A percentile compares a stretch with the other conserved stretches of the same genome.
phyloP scores from a whole-genome alignment of 352 stramenopile species.

The Pilasporangium apinafurcum region DNA sequence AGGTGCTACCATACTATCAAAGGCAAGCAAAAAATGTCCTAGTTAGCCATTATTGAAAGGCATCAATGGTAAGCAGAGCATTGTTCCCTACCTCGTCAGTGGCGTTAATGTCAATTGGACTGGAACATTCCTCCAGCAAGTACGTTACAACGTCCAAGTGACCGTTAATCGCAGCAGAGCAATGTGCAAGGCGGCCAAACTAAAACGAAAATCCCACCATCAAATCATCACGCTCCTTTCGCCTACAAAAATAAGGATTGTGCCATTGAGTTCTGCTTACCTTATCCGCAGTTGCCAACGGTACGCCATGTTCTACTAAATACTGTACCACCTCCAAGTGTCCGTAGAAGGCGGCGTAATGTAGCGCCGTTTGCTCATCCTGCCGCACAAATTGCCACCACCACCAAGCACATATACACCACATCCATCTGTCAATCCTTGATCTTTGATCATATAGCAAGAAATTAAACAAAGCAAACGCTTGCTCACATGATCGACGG shows the following conservation, averaged over 20 bases:
- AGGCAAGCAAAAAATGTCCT: not conserved
- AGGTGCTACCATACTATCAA: constrained; percentile 73
- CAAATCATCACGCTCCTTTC: not conserved
- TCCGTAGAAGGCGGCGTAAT: constrained; percentile 85
- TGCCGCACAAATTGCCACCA: constrained; percentile 9
- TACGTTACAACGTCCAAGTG: constrained; percentile 83
- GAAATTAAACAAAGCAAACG: not conserved
- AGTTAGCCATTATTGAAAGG: not conserved
- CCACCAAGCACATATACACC: not conserved
- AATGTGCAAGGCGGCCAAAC: constrained; percentile 76
- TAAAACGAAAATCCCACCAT: constrained; percentile 1
- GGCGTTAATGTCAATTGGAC: constrained; percentile 83
- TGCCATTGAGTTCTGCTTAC: no score
- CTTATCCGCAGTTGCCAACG: constrained; percentile 78
- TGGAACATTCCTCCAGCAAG: constrained; percentile 70
- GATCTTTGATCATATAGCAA: no score
- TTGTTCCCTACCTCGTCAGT: constrained; percentile 81
- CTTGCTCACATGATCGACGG: constrained; percentile 67
- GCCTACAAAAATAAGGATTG: not conserved
- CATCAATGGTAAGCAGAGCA: not conserved
- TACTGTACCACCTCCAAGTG: constrained; percentile 83
- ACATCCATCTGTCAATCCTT: no score
- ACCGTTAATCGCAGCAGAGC: constrained; percentile 79
- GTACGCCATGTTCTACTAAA: constrained; percentile 75
- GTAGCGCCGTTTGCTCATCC: constrained; percentile 78